Percentiles rank a stretch among this genome's conserved stretches.
Evolutionary conservation across 1,284 basidiomycete species (phyloP).

Genomic region (Porogramme epimiltina): DNA sequence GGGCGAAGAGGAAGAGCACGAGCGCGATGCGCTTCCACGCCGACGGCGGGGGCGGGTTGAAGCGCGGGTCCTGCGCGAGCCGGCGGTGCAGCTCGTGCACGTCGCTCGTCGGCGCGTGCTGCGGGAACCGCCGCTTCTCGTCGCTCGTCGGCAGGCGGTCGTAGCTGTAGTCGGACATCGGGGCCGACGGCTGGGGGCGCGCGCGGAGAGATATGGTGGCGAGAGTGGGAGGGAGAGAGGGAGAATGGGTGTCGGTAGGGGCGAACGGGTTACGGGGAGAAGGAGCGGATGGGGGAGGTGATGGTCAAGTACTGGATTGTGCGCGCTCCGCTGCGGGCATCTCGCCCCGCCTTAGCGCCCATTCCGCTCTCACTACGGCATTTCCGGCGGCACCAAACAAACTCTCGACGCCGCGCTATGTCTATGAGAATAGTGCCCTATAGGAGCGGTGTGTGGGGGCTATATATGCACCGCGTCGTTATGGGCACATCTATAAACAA

Average conservation of each 20-base stretch:
- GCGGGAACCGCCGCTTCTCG: slow-evolving; percentile 6
- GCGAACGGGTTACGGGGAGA: background rate
- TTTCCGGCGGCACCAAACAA: no score
- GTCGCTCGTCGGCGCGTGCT: slow-evolving; percentile 26
- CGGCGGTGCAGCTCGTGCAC: slow-evolving; percentile 26
- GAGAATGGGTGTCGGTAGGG: background rate
- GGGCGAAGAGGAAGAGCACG: slow-evolving; percentile 39
- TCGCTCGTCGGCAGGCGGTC: slow-evolving; percentile 16
- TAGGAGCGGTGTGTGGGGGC: no score
- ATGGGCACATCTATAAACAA: no score
- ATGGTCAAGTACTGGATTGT: background rate
- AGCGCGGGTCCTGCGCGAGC: slow-evolving; percentile 40
- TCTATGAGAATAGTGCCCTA: no score
- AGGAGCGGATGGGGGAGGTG: background rate
- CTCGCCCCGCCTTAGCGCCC: background rate
- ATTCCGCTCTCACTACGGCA: no score
- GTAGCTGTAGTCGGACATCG: slow-evolving; percentile 18
- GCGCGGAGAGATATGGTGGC: background rate
- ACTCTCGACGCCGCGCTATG: no score
- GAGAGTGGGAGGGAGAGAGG: background rate
- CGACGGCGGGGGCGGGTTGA: slow-evolving; percentile 46
- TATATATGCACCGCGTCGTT: no score
- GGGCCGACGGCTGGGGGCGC: no score
- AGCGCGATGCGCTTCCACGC: slow-evolving; percentile 50
- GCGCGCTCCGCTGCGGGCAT: no score